Evolutionary conservation across 192 early-diverging fungal genomes (phyloP), one percentile per base, ranked within the genome.

Genomic region (Oehlia diaphana): DNA sequence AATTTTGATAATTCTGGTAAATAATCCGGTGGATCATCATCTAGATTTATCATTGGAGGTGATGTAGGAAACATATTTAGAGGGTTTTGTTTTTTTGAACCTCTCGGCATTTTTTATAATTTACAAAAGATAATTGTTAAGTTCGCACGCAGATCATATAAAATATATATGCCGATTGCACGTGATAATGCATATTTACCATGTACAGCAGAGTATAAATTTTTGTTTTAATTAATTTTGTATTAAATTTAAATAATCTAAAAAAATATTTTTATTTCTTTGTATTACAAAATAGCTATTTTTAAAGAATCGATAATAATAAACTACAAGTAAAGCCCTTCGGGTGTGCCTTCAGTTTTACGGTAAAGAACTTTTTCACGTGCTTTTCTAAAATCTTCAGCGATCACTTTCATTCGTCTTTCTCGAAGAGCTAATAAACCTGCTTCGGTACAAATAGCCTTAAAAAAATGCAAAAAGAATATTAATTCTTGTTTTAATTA

Each of bases 401-500:
- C 96, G 74, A 96, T 91, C 23, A 99, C 98, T 85, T 94, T 97
- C 98, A 99, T 99, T 72, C 98, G 90, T 80, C 98, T 92, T 87
- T 99, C 98, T 63, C 98, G 92, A 72, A 99, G 86, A 28, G 98
- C 98, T 77, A 99, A 84, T 81, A 99, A 87, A 70, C 98, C 98
- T n/a, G 98, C 92, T 83, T 99, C 98, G 8, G 98, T 99, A 87
- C 98, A 99, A 78, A 99, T 95, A 71, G 98, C 98, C 92, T 92
- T 72, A 12, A 77, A n/a, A 63, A 10, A 84, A n/a, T 3, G 7
- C 0, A 2, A 76, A 13, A 26, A 37, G 21, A 33, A 35, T 31
- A 73, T 42, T 71, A 58, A 64, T 31, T 35, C 9, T 75, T 42
- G 2, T 28, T 21, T 49, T 42, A 9, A 16, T 9, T 9, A 26